A percentile compares a stretch with the other conserved stretches of the same genome.
These are phyloP conservation scores for Grigorovia yakushimaensis DNA, from an alignment of 805 yeast genomes.

Conservation along the genomic window DNA sequence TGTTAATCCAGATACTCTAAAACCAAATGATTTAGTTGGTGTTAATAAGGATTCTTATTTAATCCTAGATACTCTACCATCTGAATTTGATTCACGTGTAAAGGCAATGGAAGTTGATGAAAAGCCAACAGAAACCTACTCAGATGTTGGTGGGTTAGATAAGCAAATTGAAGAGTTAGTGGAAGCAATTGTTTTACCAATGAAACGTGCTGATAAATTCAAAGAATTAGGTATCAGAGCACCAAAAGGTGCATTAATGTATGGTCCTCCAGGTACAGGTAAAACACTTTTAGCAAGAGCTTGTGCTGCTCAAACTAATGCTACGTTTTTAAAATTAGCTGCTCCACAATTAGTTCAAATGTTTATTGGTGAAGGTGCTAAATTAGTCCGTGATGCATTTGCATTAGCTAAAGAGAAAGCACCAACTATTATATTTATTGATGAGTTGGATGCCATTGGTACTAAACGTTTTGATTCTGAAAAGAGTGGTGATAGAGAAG, in stretches of 20 bases:
- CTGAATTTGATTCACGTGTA: slow-evolving; percentile 94
- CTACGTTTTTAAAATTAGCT: slow-evolving; percentile 90
- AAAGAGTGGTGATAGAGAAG: slow-evolving; percentile 96
- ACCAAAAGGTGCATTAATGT: slow-evolving; percentile 96
- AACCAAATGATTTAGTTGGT: slow-evolving; percentile 97
- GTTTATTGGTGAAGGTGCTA: slow-evolving; percentile 98
- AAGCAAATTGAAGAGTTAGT: slow-evolving; percentile 97
- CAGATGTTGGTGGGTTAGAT: slow-evolving; percentile 96
- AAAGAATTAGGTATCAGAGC: slow-evolving; percentile 90
- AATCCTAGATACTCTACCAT: slow-evolving; percentile 87
- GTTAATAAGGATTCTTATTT: slow-evolving; percentile 95
- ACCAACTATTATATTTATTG: slow-evolving; percentile 95
- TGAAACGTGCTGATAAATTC: slow-evolving; percentile 97
- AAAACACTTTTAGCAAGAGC: slow-evolving; percentile 95
- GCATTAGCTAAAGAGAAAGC: slow-evolving; percentile 97
- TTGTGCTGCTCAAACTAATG: slow-evolving; percentile 97
- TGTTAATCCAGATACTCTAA: slow-evolving; percentile 82
- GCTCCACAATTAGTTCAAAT: slow-evolving; percentile 98
- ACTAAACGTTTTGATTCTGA: slow-evolving; percentile 96
- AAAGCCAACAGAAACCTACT: slow-evolving; percentile 93
- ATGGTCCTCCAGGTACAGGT: slow-evolving; percentile 99
- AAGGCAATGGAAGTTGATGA: slow-evolving; percentile 99
- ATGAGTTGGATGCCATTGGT: slow-evolving; percentile 98
- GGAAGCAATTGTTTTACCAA: slow-evolving; percentile 96
- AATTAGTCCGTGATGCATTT: slow-evolving; percentile 93